Percentiles rank a stretch among this genome's conserved stretches.
These are phyloP conservation scores for Pseudogymnoascus sp. DNA, from an alignment of 2,329 filamentous ascomycete genomes.

Conservation along the genomic window DNA sequence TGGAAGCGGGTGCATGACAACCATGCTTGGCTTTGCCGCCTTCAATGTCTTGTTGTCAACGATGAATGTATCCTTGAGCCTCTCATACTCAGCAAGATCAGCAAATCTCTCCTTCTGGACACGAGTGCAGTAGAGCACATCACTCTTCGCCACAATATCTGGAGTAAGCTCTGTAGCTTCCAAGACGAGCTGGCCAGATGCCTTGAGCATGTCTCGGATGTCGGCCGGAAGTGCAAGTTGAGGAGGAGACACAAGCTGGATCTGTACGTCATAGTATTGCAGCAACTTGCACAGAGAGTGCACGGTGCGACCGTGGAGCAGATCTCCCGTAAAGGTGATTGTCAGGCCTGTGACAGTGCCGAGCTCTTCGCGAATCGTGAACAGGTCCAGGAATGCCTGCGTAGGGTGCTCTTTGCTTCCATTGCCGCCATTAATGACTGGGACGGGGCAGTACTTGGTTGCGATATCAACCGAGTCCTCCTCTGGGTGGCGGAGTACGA, in stretches of 20 bases:
- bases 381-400: slow-evolving; percentile 93
- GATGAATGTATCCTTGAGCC: slow-evolving; percentile 79
- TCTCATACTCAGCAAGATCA: slow-evolving; percentile 72
- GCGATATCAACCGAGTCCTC: slow-evolving; percentile 74
- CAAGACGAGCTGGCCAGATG: slow-evolving; percentile 66
- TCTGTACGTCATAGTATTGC: slow-evolving; percentile 87
- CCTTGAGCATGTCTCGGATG: slow-evolving; percentile 63
- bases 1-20: slow-evolving; percentile 92
- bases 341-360: slow-evolving; percentile 92
- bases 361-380: slow-evolving; percentile 95
- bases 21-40: slow-evolving; percentile 85
- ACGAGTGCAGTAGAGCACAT: slow-evolving; percentile 94
- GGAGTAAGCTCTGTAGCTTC: slow-evolving; percentile 75
- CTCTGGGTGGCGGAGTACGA: slow-evolving; percentile 90
- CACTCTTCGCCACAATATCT: slow-evolving; percentile 76
- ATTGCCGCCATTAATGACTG: slow-evolving; percentile 95
- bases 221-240: slow-evolving; percentile 68
- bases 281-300: slow-evolving; percentile 93
- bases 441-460: slow-evolving; percentile 79
- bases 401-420: slow-evolving; percentile 94
- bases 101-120: slow-evolving; percentile 95
- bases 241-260: slow-evolving; percentile 84
- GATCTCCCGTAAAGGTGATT: slow-evolving; percentile 91
- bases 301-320: slow-evolving; percentile 87
- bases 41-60: slow-evolving; percentile 87